Base-by-base conservation (phyloP, 768 basidiomycete genomes). In the Mycena epipterygia region DNA sequence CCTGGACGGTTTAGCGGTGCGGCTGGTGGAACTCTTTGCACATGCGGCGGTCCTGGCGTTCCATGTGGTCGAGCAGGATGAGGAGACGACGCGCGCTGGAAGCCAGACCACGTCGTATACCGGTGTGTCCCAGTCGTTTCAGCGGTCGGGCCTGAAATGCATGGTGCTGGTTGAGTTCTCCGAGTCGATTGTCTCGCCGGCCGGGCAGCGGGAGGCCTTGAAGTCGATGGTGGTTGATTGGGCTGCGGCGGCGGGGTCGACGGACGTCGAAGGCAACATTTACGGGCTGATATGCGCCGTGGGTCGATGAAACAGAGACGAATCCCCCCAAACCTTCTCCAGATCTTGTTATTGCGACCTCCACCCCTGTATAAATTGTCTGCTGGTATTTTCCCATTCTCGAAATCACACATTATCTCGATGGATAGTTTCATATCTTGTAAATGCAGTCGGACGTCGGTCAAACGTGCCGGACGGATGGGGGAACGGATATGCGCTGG, bases 81-180 rank as follows among this genome's bases (percentile, higher is more conserved):
- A 64, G 56, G 52, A 64, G 53, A 64, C 52, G 29, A 64, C 52
- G 63, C 52, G 52, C 29, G 42, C 52, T 3, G 63, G 63, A 64
- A 64, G 63, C 63, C 63, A 64, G 53, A 64, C 63, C 52, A 64
- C 44, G 41, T 64, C 63, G 52, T 64, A 64, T 56, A 52, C 63
- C 32, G 63, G 63, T 42, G 63, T 56, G 52, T 64, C 61, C 49
- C 60, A 33, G 46, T 61, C 51, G 35, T 56, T 64, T 32, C 63
- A 64, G 63, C 63, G 52, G 52, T 64, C 63, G 63, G 63, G 63
- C 63, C 41, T 64, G 52, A 64, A 56, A 46, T 64, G 63, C 63
- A 55, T 64, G 63, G 63, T 64, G 52, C 52, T 64, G 53, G 63
- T 64, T 56, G 63, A 64, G 63, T 64, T 64, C 63, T 64, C 63